Evolutionary conservation across 306 rosid species (phyloP).

Genomic region (Medicago arabica): DNA sequence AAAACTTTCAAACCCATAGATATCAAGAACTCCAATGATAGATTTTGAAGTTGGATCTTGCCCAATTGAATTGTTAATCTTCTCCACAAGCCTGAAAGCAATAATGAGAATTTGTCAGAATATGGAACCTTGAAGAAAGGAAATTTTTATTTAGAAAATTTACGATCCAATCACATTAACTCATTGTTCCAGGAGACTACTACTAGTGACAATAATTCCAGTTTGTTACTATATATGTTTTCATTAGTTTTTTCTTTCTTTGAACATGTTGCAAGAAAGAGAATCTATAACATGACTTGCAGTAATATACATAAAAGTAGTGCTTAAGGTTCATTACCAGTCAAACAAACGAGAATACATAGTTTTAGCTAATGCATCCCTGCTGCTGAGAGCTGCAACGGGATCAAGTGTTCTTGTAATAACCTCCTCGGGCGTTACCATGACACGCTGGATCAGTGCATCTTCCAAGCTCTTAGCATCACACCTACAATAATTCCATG

Average conservation of each 20-base stretch:
- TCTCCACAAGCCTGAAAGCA: slow-evolving; percentile 89
- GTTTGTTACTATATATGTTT: slow-evolving; percentile 15
- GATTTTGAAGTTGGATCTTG: slow-evolving; percentile 97
- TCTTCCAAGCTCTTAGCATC: slow-evolving; percentile 97
- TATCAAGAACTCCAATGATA: slow-evolving; percentile 98
- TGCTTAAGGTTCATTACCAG: slow-evolving; percentile 67
- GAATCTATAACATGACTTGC: slow-evolving; percentile 17
- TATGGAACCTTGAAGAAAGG: slow-evolving; percentile 38
- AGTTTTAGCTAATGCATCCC: slow-evolving; percentile 97
- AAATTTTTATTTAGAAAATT: slow-evolving; percentile 20
- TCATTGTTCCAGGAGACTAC: slow-evolving; percentile 15
- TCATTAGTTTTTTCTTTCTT: slow-evolving; percentile 28
- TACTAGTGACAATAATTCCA: slow-evolving; percentile 1
- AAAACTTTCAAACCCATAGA: slow-evolving; percentile 99
- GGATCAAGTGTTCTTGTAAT: slow-evolving; percentile 99
- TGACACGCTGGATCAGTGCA: slow-evolving; percentile 94
- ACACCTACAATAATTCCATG: slow-evolving; percentile 60
- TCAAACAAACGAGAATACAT: slow-evolving; percentile 96
- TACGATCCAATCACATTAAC: slow-evolving; percentile 17
- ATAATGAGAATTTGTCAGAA: slow-evolving; percentile 40
- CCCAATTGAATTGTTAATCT: slow-evolving; percentile 92
- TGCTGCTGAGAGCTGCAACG: slow-evolving; percentile 88
- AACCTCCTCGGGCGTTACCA: slow-evolving; percentile 99
- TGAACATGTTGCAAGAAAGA: slow-evolving; percentile 34
- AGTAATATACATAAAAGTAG: slow-evolving; percentile 38